These are phyloP conservation scores for Nakazawaea ambrosiae DNA, from an alignment of 805 yeast genomes.

Conservation along the genomic window DNA sequence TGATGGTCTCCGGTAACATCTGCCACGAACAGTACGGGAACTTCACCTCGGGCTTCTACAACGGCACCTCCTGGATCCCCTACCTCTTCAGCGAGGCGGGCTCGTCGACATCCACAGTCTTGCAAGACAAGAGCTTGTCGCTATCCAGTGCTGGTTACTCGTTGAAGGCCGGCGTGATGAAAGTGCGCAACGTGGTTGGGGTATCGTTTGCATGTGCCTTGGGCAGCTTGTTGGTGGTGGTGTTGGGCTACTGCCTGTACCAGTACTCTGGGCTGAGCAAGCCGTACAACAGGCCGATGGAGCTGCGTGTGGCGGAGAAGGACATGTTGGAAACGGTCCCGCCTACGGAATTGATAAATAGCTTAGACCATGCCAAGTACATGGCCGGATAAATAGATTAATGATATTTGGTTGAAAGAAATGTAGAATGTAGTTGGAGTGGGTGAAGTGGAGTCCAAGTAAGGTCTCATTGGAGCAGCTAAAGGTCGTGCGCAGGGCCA, in stretches of 20 bases:
- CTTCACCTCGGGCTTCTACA: conserved; percentile 55
- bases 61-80: conserved; percentile 67
- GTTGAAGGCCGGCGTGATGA: conserved; percentile 20
- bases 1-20: conserved; percentile 55
- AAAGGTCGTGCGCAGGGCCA: not conserved
- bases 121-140: conserved; percentile 24
- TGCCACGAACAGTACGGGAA: conserved; percentile 42
- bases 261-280: conserved; percentile 29
- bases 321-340: conserved; percentile 60
- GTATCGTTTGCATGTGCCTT: conserved; percentile 63
- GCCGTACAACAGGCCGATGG: conserved; percentile 34
- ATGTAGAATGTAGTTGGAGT: too few species aligned
- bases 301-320: conserved; percentile 51
- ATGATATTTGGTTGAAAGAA: not conserved
- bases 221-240: conserved; percentile 36
- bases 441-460: too few species aligned
- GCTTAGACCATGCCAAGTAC: conserved; percentile 11
- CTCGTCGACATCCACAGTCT: conserved; percentile 20
- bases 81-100: conserved; percentile 37
- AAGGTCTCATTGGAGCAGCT: too few species aligned
- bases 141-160: conserved; percentile 2
- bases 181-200: conserved; percentile 60
- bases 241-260: conserved; percentile 30
- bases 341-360: conserved; percentile 39
- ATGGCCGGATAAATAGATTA: conserved; percentile 4